These are phyloP conservation scores for Aspergillus fijiensis DNA, from an alignment of 2,329 filamentous ascomycete genomes.

Conservation along the genomic window DNA sequence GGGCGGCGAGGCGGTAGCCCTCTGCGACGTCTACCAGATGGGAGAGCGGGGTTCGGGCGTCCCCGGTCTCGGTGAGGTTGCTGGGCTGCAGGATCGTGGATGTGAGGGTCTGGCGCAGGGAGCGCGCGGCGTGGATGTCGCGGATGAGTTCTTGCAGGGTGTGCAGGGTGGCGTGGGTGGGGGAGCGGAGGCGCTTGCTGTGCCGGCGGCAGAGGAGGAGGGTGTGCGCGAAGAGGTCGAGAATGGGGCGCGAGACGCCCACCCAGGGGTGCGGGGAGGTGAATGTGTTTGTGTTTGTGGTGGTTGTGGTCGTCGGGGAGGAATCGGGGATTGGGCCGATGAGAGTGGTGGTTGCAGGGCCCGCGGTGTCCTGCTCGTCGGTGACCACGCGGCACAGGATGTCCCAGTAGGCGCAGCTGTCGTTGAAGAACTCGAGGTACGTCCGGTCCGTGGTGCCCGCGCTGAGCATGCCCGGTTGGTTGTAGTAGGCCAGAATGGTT, in stretches of 20 bases:
- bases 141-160: neutral
- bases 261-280: neutral
- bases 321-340: neutral
- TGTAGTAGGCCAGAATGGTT: neutral
- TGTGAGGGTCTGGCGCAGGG: neutral
- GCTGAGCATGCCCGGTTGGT: neutral
- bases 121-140: neutral
- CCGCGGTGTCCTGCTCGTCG: neutral
- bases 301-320: neutral
- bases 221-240: neutral
- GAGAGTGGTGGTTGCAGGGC: no score
- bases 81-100: neutral
- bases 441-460: neutral
- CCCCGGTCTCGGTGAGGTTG: neutral
- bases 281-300: neutral
- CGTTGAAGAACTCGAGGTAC: slow-evolving; percentile 1
- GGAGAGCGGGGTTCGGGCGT: neutral
- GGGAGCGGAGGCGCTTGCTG: neutral
- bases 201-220: neutral
- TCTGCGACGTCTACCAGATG: neutral
- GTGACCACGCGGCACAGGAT: neutral
- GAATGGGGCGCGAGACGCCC: neutral
- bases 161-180: neutral
- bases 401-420: neutral
- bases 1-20: neutral